phyloP scores from a whole-genome alignment of 106 monocot species.

The Hemerocallis citrina region DNA sequence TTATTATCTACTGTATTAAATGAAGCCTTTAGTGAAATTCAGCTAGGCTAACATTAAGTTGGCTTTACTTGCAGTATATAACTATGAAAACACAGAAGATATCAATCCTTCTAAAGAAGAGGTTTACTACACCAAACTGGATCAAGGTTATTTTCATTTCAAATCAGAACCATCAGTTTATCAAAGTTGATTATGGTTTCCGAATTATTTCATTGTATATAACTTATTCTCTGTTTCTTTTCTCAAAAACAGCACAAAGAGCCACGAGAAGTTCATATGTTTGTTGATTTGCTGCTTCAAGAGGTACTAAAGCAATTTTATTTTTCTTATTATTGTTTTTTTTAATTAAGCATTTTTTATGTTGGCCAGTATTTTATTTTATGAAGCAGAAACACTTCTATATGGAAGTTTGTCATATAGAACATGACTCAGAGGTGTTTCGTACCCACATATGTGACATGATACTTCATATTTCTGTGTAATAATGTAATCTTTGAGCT shows the following conservation, averaged over 20 bases:
- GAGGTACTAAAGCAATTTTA: slow-evolving; percentile 54
- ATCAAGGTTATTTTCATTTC: slow-evolving; percentile 50
- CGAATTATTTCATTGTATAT: background rate
- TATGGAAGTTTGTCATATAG: no score
- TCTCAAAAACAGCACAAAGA: slow-evolving; percentile 82
- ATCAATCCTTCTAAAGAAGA: slow-evolving; percentile 72
- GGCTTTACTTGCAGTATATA: slow-evolving; percentile 59
- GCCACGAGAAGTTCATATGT: slow-evolving; percentile 98
- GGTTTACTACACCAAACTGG: slow-evolving; percentile 94
- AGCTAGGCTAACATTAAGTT: background rate
- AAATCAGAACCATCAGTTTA: background rate
- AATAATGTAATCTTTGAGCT: no score
- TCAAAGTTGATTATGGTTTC: background rate
- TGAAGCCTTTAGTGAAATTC: background rate
- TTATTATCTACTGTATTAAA: no score
- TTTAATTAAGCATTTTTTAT: background rate
- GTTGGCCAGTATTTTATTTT: background rate
- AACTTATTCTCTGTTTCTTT: slow-evolving; percentile 2
- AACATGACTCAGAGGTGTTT: no score
- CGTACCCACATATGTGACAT: no score
- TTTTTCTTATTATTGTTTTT: background rate
- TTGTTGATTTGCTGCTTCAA: slow-evolving; percentile 86
- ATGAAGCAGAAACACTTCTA: no score
- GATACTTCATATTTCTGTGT: no score
- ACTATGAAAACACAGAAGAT: slow-evolving; percentile 85